Conservation (phyloP, 2,329 filamentous ascomycete species). For the Fusarium sp. region DNA sequence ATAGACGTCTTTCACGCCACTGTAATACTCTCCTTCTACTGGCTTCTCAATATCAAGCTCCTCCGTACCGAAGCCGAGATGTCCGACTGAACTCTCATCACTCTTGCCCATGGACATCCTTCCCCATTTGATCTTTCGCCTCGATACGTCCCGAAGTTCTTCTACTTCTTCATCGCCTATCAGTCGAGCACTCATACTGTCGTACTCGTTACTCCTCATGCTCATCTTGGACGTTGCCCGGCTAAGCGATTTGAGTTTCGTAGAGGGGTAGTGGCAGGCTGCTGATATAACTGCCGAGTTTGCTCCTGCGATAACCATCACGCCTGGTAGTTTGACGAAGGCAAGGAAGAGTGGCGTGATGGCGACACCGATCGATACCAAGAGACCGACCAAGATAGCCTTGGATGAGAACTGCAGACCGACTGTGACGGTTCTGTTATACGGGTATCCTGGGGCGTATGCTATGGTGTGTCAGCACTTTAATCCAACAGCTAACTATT, state of each 20-base stretch:
- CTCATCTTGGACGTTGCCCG: neutral
- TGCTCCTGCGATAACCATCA: conserved; percentile 22
- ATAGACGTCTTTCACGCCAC: neutral
- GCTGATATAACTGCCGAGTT: conserved; percentile 32
- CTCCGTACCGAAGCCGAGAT: conserved; percentile 29
- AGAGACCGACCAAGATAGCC: conserved; percentile 10
- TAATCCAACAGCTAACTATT: neutral
- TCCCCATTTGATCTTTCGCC: conserved; percentile 25
- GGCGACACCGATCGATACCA: conserved; percentile 4
- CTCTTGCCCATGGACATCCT: conserved; percentile 12
- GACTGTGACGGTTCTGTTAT: neutral
- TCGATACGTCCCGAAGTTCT: neutral
- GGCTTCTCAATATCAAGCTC: conserved; percentile 16
- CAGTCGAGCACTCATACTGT: neutral
- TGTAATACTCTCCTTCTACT: conserved; percentile 28
- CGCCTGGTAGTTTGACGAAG: conserved; percentile 13
- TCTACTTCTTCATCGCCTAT: conserved; percentile 5
- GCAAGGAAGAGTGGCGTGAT: conserved; percentile 9
- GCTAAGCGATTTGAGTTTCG: neutral
- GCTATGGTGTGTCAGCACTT: neutral
- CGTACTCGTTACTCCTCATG: neutral
- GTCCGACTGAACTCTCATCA: conserved; percentile 10
- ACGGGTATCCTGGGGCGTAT: neutral
- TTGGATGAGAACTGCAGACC: conserved; percentile 23
- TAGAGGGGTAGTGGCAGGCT: conserved; percentile 20